Percentiles rank a stretch among this genome's conserved stretches.
These are phyloP conservation scores for Lipomyces yamadae DNA, from an alignment of 805 yeast genomes.

Conservation along the genomic window DNA sequence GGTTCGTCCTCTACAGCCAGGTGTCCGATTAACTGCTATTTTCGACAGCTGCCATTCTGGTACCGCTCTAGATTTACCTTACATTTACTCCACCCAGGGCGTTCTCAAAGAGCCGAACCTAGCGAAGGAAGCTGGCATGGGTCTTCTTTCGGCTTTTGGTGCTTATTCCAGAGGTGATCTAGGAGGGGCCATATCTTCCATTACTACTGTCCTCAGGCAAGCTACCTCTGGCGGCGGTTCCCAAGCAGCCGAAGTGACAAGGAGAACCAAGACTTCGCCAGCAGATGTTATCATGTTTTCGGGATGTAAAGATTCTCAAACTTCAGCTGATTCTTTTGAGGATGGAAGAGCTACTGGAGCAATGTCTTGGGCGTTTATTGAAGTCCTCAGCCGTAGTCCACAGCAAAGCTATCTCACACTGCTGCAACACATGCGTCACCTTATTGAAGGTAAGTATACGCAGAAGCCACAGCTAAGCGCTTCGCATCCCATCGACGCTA, in stretches of 20 bases:
- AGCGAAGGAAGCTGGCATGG: constrained; percentile 74
- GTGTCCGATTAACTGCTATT: constrained; percentile 76
- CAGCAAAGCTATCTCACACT: constrained; percentile 71
- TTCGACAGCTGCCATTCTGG: constrained; percentile 91
- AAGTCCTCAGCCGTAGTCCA: constrained; percentile 63
- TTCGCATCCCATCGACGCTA: constrained; percentile 78
- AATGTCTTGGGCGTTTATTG: constrained; percentile 77
- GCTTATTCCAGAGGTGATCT: constrained; percentile 67
- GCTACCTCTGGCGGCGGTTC: constrained; percentile 42
- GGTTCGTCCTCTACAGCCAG: constrained; percentile 71
- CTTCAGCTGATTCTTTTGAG: constrained; percentile 79
- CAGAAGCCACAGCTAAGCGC: constrained; percentile 85
- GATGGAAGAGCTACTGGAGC: constrained; percentile 80
- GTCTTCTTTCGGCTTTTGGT: constrained; percentile 61
- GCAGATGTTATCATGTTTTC: constrained; percentile 78
- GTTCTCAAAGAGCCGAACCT: constrained; percentile 79
- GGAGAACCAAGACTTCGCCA: constrained; percentile 65
- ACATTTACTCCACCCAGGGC: constrained; percentile 80
- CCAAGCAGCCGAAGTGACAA: constrained; percentile 50
- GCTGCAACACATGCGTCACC: constrained; percentile 70
- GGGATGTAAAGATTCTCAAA: constrained; percentile 84
- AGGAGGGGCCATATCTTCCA: constrained; percentile 52
- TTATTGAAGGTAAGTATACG: constrained; percentile 64
- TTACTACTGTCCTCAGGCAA: constrained; percentile 46
- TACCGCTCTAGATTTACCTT: constrained; percentile 79